These are phyloP conservation scores for Limnanthes douglasii DNA, from an alignment of 345 rosid species.

Conservation along the genomic window DNA sequence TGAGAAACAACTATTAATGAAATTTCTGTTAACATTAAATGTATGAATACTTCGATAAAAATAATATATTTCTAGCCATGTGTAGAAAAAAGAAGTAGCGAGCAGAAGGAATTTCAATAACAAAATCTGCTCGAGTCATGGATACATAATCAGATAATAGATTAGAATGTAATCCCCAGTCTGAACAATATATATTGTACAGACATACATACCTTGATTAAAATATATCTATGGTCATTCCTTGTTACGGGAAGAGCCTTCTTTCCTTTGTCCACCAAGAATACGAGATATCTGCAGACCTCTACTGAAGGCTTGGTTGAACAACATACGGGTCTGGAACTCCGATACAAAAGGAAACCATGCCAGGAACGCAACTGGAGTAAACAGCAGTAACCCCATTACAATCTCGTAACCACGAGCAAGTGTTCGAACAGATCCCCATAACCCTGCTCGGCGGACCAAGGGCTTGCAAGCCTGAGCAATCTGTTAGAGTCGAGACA, in stretches of 20 bases:
- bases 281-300: slow-evolving; percentile 97
- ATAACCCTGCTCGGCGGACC: slow-evolving; percentile 57
- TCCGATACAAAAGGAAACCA: slow-evolving; percentile 99
- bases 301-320: slow-evolving; percentile 99
- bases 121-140: no score
- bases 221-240: no score
- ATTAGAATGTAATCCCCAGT: no score
- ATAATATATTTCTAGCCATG: no score
- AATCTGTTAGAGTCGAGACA: slow-evolving; percentile 27
- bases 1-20: no score
- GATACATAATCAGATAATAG: no score
- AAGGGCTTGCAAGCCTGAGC: slow-evolving; percentile 92
- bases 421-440: slow-evolving; percentile 81
- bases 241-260: slow-evolving; percentile 63
- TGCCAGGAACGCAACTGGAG: slow-evolving; percentile 95
- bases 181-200: no score
- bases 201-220: no score
- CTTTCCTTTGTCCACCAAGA: slow-evolving; percentile 88
- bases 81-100: no score
- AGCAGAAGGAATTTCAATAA: no score
- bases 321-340: slow-evolving; percentile 98
- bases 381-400: slow-evolving; percentile 88
- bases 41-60: no score
- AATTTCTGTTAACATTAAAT: no score
- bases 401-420: slow-evolving; percentile 94